Conservation (phyloP, 169 alveolate genomes). For the Cryptosporidium sp. region DNA sequence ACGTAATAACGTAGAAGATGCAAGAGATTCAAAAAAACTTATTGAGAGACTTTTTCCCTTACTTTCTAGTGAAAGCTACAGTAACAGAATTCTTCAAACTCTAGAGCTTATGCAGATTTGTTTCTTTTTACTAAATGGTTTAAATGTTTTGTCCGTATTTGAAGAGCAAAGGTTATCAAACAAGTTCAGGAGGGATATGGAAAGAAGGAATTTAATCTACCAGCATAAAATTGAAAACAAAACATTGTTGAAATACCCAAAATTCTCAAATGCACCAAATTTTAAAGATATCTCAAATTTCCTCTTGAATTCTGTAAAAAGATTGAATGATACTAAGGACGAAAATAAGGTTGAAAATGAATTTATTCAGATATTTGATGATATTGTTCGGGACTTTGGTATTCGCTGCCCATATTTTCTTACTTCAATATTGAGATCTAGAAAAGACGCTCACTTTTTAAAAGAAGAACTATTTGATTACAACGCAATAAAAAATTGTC, state of each 20-base stretch:
- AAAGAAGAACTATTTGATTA: slow-evolving; percentile 15
- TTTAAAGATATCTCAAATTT: slow-evolving; percentile 27
- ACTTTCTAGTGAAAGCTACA: slow-evolving; percentile 22
- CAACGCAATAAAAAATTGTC: slow-evolving; percentile 31
- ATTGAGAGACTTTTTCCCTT: slow-evolving; percentile 38
- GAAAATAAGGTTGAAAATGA: background rate
- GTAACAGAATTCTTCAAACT: slow-evolving; percentile 8
- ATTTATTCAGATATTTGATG: slow-evolving; percentile 19
- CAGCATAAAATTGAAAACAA: slow-evolving; percentile 40
- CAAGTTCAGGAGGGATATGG: slow-evolving; percentile 55
- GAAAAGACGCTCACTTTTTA: background rate
- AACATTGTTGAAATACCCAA: slow-evolving; percentile 41
- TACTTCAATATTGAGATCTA: slow-evolving; percentile 4
- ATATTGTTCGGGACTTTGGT: slow-evolving; percentile 38
- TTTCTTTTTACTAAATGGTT: slow-evolving; percentile 46
- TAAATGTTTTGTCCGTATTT: slow-evolving; percentile 45
- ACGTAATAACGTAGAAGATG: slow-evolving; percentile 6
- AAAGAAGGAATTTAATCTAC: slow-evolving; percentile 15
- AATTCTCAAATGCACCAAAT: slow-evolving; percentile 46
- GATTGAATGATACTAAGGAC: background rate
- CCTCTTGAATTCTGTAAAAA: slow-evolving; percentile 21
- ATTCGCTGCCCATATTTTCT: slow-evolving; percentile 59
- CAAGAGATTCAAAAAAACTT: slow-evolving; percentile 23
- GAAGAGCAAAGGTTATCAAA: slow-evolving; percentile 53
- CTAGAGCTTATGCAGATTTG: slow-evolving; percentile 57